Evolutionary conservation across 345 rosid genomes (phyloP).

Genomic region (Camelina laxa): DNA sequence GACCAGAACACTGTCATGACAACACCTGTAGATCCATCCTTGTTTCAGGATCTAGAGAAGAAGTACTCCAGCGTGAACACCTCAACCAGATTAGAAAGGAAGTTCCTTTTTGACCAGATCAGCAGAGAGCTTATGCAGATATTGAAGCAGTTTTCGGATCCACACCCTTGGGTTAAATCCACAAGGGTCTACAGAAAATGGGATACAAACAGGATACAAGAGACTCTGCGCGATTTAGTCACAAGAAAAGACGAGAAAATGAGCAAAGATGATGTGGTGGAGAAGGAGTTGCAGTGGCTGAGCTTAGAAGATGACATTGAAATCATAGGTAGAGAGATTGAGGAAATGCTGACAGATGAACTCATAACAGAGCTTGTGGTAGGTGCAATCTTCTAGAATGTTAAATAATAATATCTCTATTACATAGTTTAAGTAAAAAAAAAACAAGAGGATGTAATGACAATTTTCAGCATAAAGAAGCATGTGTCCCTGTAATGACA

Average conservation of each 20-base stretch:
- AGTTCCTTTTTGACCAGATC: slow-evolving; percentile 68
- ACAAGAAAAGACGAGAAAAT: slow-evolving; percentile 48
- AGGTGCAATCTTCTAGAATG: slow-evolving; percentile 37
- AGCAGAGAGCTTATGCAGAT: slow-evolving; percentile 60
- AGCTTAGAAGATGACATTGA: slow-evolving; percentile 60
- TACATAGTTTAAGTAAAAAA: neutral
- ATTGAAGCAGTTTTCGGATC: slow-evolving; percentile 51
- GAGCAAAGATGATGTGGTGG: slow-evolving; percentile 49
- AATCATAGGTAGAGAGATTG: slow-evolving; percentile 72
- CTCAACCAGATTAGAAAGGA: slow-evolving; percentile 67
- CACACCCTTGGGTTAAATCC: slow-evolving; percentile 66
- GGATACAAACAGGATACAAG: slow-evolving; percentile 53
- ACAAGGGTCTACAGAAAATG: slow-evolving; percentile 42
- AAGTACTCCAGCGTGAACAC: slow-evolving; percentile 48
- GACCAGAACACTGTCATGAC: slow-evolving; percentile 55
- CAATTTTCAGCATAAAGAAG: slow-evolving; percentile 39
- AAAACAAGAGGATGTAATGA: slow-evolving; percentile 29
- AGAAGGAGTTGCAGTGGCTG: slow-evolving; percentile 59
- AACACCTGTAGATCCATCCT: slow-evolving; percentile 58
- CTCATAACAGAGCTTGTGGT: slow-evolving; percentile 60
- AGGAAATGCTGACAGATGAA: slow-evolving; percentile 66
- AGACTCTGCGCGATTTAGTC: slow-evolving; percentile 51
- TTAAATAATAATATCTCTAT: slow-evolving; percentile 25
- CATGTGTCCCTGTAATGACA: slow-evolving; percentile 40
- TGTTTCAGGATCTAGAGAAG: slow-evolving; percentile 82